Conservation (phyloP, 2,329 filamentous ascomycete genomes). For the Fusarium falciforme region DNA sequence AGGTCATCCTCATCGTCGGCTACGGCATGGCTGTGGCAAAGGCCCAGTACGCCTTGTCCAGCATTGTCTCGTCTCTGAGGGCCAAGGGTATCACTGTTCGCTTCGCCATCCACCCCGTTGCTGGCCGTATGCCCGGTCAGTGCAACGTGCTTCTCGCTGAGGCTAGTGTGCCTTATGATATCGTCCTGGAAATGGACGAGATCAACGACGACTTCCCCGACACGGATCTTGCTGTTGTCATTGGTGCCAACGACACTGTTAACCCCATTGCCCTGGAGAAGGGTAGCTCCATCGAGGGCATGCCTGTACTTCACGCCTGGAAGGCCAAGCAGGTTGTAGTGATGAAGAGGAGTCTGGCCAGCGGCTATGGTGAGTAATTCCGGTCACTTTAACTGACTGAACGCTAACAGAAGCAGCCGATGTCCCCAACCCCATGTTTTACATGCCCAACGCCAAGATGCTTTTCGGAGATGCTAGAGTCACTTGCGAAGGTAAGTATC, state of each 20-base stretch:
- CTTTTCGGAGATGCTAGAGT: conserved; percentile 90
- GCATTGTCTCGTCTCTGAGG: conserved; percentile 81
- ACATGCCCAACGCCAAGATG: conserved; percentile 90
- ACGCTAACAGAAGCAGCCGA: conserved; percentile 67
- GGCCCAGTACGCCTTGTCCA: conserved; percentile 89
- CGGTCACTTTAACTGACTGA: neutral
- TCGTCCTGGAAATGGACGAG: conserved; percentile 95
- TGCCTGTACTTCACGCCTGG: conserved; percentile 93
- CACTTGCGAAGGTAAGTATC: conserved; percentile 77
- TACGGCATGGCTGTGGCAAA: conserved; percentile 97
- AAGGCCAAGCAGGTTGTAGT: conserved; percentile 94
- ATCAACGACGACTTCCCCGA: conserved; percentile 93
- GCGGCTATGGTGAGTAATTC: conserved; percentile 76
- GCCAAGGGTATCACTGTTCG: conserved; percentile 82
- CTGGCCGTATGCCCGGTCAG: conserved; percentile 92
- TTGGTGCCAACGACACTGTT: conserved; percentile 92
- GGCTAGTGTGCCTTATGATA: conserved; percentile 89
- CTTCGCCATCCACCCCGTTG: conserved; percentile 91
- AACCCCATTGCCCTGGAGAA: conserved; percentile 90
- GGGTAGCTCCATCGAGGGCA: conserved; percentile 86
- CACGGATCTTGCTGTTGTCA: conserved; percentile 88
- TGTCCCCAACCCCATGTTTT: conserved; percentile 94
- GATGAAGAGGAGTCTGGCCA: conserved; percentile 92
- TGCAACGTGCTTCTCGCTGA: conserved; percentile 93
- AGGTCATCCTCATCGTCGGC: conserved; percentile 88